These are phyloP conservation scores for Helotiales sp. DNA, from an alignment of 2,329 filamentous ascomycete genomes.

Conservation along the genomic window DNA sequence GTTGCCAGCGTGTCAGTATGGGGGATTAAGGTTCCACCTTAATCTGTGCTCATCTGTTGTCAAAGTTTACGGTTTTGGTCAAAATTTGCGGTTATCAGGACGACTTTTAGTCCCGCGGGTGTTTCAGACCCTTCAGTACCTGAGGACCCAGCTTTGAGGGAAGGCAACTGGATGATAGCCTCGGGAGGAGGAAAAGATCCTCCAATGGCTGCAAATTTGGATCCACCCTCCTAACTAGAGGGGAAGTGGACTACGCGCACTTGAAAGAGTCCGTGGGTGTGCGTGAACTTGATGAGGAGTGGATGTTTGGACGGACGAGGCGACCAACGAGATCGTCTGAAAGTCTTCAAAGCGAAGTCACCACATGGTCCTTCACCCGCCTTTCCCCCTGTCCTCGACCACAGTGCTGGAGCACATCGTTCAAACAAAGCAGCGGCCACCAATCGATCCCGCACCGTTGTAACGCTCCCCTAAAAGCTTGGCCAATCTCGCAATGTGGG, in stretches of 20 bases:
- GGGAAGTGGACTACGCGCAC: neutral
- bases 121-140: neutral
- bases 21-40: neutral
- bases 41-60: constrained; percentile 7
- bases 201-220: neutral
- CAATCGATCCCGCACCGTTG: constrained; percentile 5
- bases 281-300: too few species aligned
- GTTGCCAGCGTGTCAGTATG: neutral
- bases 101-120: neutral
- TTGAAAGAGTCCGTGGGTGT: neutral
- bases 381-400: neutral
- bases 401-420: neutral
- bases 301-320: too few species aligned
- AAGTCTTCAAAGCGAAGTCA: too few species aligned
- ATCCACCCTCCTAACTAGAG: too few species aligned
- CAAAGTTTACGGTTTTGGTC: neutral
- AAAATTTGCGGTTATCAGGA: neutral
- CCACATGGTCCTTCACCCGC: constrained; percentile 2
- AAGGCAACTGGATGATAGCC: neutral
- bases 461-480: neutral
- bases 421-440: neutral
- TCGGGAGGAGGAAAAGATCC: neutral
- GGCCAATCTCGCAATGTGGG: neutral
- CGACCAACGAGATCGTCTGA: too few species aligned
- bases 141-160: neutral